Evolutionary conservation across 75 land plant genomes (phyloP), one percentile per base, ranked within the genome.

Genomic region (Gnetum montanum): DNA sequence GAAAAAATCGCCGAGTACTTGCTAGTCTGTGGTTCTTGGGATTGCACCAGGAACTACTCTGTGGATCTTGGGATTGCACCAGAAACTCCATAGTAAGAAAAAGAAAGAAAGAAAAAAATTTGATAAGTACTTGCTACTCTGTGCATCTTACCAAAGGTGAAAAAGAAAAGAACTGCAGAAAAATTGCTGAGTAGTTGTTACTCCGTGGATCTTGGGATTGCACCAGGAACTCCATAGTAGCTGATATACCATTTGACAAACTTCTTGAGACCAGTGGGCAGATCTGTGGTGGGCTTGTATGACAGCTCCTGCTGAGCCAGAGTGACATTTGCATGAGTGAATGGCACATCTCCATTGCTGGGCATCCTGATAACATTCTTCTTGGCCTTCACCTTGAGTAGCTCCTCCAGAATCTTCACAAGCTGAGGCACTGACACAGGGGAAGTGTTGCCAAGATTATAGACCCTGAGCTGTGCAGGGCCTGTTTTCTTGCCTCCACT

Each of bases 331-430:
- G 83, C 83, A 56, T 80, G 83, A 0, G 83, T 80, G 40, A 35
- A 80, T 16, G 83, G 82, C 5, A 80, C 83, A 66, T 80, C 83
- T 24, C 83, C 83, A 60, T 78, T 80, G 13, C 77, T 63, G 4
- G 83, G 83, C 83, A 80, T 72, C 31, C 38, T 68, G 27, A 80
- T 58, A 8, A 80, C 61, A 31, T 68, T 55, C 62, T 76, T 78
- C 61, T 50, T 72, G 16, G 83, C 83, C 67, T 78, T 72, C 37
- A 58, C 62, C 51, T 73, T 69, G 27, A 80, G 52, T 20, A 74
- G 63, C 33, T 29, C 59, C 47, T 80, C 83, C 34, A 80, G 68
- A 18, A 78, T 80, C 24, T 40, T 24, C 26, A 80, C 83, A 3
- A 80, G 67, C 43, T 61, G 62, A 23, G 50, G 55, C 12, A 80